Conservation (phyloP, 805 yeast genomes). For the Priceomyces carsonii region DNA sequence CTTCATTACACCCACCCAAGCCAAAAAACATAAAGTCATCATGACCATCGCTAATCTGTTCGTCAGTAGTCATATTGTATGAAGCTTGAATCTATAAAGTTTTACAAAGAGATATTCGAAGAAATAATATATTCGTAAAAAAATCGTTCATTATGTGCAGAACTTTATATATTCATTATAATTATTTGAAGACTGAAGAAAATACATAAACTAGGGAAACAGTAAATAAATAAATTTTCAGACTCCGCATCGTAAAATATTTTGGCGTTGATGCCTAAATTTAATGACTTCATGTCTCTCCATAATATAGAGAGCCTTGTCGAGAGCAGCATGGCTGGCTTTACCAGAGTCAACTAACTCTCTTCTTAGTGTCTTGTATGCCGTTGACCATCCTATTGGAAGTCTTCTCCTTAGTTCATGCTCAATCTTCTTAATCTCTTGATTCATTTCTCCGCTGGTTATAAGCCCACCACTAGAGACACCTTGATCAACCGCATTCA, state of each 20-base stretch:
- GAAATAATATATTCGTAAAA: slow-evolving; percentile 1
- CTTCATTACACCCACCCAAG: slow-evolving; percentile 98
- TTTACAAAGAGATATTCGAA: background rate
- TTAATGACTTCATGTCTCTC: slow-evolving; percentile 88
- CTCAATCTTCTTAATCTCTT: slow-evolving; percentile 78
- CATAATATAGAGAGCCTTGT: slow-evolving; percentile 75
- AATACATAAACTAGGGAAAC: background rate
- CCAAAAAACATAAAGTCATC: slow-evolving; percentile 69
- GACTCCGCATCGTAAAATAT: slow-evolving; percentile 74
- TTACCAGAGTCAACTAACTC: slow-evolving; percentile 74
- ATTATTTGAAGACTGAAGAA: too few relatives aligned
- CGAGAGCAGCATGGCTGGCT: slow-evolving; percentile 70
- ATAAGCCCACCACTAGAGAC: slow-evolving; percentile 44
- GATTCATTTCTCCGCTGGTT: slow-evolving; percentile 58
- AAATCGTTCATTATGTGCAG: background rate
- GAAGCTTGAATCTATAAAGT: too few relatives aligned
- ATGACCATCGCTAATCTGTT: slow-evolving; percentile 25
- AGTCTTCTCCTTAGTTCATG: slow-evolving; percentile 83
- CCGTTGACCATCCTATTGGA: slow-evolving; percentile 96
- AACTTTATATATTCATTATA: too few relatives aligned
- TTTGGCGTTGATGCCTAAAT: slow-evolving; percentile 83
- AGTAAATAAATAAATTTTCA: slow-evolving; percentile 17
- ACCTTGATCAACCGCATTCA: slow-evolving; percentile 86
- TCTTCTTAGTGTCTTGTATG: slow-evolving; percentile 76
- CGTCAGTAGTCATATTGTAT: slow-evolving; percentile 13